These are phyloP conservation scores for Cryptococcus jaspeensis DNA, from an alignment of 1,284 basidiomycete genomes.

Conservation along the genomic window DNA sequence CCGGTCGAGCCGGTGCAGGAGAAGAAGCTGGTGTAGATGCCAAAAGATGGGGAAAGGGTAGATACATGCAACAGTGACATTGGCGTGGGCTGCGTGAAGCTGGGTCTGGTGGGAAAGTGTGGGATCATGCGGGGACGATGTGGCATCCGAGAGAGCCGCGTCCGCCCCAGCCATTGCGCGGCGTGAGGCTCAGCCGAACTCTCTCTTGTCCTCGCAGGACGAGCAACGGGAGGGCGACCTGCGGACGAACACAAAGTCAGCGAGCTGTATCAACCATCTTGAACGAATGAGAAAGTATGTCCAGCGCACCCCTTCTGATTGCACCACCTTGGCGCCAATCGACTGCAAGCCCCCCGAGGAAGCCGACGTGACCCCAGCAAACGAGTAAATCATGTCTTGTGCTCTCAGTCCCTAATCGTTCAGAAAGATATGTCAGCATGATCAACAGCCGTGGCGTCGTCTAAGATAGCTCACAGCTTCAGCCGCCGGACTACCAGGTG, in stretches of 20 bases:
- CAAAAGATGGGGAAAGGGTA: not conserved
- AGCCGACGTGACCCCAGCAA: constrained; percentile 61
- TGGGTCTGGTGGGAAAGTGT: not conserved
- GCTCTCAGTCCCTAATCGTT: constrained; percentile 62
- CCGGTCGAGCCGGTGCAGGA: constrained; percentile 13
- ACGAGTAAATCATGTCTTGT: constrained; percentile 70
- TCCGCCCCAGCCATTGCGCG: constrained; percentile 68
- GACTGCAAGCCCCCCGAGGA: constrained; percentile 57
- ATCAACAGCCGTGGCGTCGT: not conserved
- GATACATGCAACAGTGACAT: not conserved
- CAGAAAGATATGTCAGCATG: constrained; percentile 1
- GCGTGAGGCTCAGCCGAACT: constrained; percentile 57
- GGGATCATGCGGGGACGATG: constrained; percentile 59
- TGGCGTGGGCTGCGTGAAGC: not conserved
- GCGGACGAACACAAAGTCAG: constrained; percentile 32
- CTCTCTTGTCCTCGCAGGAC: constrained; percentile 51
- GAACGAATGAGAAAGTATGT: not conserved
- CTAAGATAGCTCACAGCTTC: constrained; percentile 62
- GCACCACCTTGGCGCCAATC: constrained; percentile 66
- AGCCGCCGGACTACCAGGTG: constrained; percentile 71
- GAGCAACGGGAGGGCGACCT: constrained; percentile 56
- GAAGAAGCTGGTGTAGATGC: constrained; percentile 29
- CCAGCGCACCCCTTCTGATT: constrained; percentile 68
- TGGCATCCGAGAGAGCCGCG: constrained; percentile 81
- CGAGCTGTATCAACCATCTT: not conserved